Evolutionary conservation across 2,329 filamentous ascomycete species (phyloP).

Genomic region (Coniochaeta sp.): DNA sequence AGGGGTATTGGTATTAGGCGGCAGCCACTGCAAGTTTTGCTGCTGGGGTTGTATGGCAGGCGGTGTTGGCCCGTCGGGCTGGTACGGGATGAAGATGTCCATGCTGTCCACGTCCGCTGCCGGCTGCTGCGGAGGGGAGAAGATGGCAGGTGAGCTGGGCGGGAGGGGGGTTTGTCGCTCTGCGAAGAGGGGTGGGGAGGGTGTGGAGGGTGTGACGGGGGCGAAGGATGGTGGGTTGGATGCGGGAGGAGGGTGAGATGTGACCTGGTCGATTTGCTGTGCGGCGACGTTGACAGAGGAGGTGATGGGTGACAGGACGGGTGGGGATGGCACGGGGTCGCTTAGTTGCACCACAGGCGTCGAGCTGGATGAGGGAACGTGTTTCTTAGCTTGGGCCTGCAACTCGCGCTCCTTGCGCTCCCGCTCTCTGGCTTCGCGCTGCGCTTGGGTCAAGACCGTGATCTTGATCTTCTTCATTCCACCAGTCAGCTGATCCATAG

Average conservation of each 20-base stretch:
- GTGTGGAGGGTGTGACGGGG: neutral
- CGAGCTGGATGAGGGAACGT: neutral
- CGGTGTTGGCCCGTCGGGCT: conserved; percentile 45
- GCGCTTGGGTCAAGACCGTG: conserved; percentile 51
- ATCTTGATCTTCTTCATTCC: conserved; percentile 59
- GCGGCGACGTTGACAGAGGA: neutral
- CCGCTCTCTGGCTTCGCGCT: conserved; percentile 44
- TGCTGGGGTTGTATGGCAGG: conserved; percentile 28
- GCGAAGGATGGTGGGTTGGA: neutral
- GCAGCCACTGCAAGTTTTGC: conserved; percentile 44
- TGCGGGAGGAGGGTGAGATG: neutral
- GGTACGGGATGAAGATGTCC: conserved; percentile 47
- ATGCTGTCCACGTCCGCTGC: no score
- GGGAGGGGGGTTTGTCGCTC: conserved; percentile 7
- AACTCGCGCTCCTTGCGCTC: conserved; percentile 13
- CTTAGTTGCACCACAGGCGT: neutral
- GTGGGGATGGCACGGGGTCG: no score
- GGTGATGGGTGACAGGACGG: neutral
- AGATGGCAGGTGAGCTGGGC: conserved; percentile 8
- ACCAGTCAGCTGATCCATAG: conserved; percentile 47
- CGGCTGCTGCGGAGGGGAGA: conserved; percentile 4
- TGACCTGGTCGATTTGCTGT: neutral
- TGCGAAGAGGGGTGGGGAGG: conserved; percentile 7
- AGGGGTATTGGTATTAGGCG: conserved; percentile 36
- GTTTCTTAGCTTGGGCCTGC: conserved; percentile 8